Base-by-base conservation (phyloP, 2,329 filamentous ascomycete genomes). In the Trichocomaceae sp. region DNA sequence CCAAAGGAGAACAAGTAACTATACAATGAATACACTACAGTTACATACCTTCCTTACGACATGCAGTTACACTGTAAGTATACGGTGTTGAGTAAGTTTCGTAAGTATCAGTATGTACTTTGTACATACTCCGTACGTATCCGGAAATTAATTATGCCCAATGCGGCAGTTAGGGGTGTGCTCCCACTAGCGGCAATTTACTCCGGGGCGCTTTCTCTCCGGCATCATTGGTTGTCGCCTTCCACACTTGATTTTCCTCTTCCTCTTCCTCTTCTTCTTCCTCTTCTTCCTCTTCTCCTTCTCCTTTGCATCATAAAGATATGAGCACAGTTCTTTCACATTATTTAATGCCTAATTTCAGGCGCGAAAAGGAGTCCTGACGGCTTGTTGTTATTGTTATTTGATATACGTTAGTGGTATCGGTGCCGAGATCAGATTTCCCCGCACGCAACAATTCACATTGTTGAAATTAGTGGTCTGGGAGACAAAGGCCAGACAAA, bases 181-280 rank as follows among this genome's bases (percentile, higher is more conserved):
- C 39, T 35, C 31, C 19, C 39, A 39, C 41, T 19, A 42, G 39
- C 51, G 51, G 51, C 51, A 31, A 26, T 53, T n/a, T 47, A 45
- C 26, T 53, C 51, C 51, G 51, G 44, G 33, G n/a, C 50, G 42
- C 41, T 17, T 33, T 13, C 50, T 12, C 2, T 13, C 37, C 50
- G 44, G 37, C 50, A 53, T 53, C 22, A 23, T 47, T 46, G 29
- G 31, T 35, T 8, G 31, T 15, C 26, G 31, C 31, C 10, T 35
- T 13, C 13, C 31, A 29, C 26, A 29, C 5, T 35, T 47, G 13
- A 7, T 15, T 20, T 47, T 41, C 31, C 33, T 20, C 33, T 23
- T 42, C 13, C 23, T 26, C 23, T 7, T 26, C n/a, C n/a, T 15
- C 44, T 47, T 41, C 31, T 23, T 20, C 33, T 23, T 42, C 13